Percentiles rank a stretch among this genome's conserved stretches.
Evolutionary conservation across 257 asterid genomes (phyloP).

Genomic region (Primulina eburnea): DNA sequence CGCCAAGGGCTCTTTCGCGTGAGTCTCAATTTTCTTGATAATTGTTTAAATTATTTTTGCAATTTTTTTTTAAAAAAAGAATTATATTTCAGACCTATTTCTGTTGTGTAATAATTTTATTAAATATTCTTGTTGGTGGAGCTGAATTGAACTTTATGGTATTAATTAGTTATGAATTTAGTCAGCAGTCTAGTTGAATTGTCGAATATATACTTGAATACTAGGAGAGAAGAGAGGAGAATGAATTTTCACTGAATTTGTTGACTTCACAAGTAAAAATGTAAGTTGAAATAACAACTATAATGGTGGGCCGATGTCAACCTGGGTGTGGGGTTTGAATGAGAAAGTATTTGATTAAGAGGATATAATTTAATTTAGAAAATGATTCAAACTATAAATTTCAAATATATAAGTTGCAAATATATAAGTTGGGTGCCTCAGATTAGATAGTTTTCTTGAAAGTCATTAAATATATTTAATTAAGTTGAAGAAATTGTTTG

Average conservation of each 20-base stretch:
- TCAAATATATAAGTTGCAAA: too few relatives aligned
- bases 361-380: too few relatives aligned
- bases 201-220: conserved; percentile 17
- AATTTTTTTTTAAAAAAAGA: too few relatives aligned
- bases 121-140: background rate
- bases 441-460: background rate
- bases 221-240: conserved; percentile 2
- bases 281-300: conserved; percentile 20
- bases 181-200: conserved; percentile 30
- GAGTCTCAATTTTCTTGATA: conserved; percentile 33
- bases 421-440: conserved; percentile 14
- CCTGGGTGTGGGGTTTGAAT: background rate
- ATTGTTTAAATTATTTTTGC: background rate
- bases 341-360: background rate
- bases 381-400: too few relatives aligned
- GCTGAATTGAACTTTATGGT: conserved; percentile 7
- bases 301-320: conserved; percentile 52
- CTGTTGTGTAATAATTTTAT: conserved; percentile 6
- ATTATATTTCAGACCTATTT: conserved; percentile 18
- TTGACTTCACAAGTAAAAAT: conserved; percentile 23
- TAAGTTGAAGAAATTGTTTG: too few relatives aligned
- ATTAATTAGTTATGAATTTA: conserved; percentile 13
- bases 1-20: conserved; percentile 76
- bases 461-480: background rate
- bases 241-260: background rate